These are phyloP conservation scores for Volvariella surrecta DNA, from an alignment of 1,284 basidiomycete species.

Conservation along the genomic window DNA sequence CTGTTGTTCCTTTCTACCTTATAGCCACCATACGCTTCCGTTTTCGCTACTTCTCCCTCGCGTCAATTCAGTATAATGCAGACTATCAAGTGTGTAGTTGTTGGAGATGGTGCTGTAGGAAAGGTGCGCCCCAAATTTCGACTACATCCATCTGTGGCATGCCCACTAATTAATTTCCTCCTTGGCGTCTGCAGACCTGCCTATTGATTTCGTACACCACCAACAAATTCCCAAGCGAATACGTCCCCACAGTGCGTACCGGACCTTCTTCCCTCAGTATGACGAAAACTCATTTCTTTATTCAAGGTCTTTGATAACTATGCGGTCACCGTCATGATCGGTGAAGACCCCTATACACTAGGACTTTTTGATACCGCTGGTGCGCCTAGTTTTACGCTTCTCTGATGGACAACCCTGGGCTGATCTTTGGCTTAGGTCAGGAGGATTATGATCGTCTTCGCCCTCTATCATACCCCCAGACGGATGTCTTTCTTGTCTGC, in stretches of 20 bases:
- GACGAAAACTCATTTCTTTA: slow-evolving; percentile 15
- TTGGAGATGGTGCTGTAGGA: slow-evolving; percentile 99
- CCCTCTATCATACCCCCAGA: slow-evolving; percentile 98
- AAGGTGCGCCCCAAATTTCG: slow-evolving; percentile 58
- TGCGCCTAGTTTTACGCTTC: slow-evolving; percentile 24
- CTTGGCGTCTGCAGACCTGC: slow-evolving; percentile 67
- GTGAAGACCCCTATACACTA: slow-evolving; percentile 91
- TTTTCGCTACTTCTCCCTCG: neutral
- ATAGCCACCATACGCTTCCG: neutral
- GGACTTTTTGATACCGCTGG: slow-evolving; percentile 98
- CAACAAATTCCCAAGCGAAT: slow-evolving; percentile 98
- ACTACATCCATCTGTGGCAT: neutral
- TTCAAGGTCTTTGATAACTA: slow-evolving; percentile 92
- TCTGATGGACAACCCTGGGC: neutral
- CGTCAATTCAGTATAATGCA: slow-evolving; percentile 50
- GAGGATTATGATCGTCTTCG: slow-evolving; percentile 99
- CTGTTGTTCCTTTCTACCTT: neutral
- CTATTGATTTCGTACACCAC: slow-evolving; percentile 99
- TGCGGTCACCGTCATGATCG: slow-evolving; percentile 99
- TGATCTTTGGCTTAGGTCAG: slow-evolving; percentile 3
- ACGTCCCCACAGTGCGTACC: slow-evolving; percentile 89
- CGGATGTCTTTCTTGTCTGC: slow-evolving; percentile 99
- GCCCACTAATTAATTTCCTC: neutral
- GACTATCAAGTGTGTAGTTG: slow-evolving; percentile 97
- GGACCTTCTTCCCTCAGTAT: slow-evolving; percentile 8